phyloP scores from a whole-genome alignment of 2,329 filamentous ascomycete species.

The Phoma sp. region DNA sequence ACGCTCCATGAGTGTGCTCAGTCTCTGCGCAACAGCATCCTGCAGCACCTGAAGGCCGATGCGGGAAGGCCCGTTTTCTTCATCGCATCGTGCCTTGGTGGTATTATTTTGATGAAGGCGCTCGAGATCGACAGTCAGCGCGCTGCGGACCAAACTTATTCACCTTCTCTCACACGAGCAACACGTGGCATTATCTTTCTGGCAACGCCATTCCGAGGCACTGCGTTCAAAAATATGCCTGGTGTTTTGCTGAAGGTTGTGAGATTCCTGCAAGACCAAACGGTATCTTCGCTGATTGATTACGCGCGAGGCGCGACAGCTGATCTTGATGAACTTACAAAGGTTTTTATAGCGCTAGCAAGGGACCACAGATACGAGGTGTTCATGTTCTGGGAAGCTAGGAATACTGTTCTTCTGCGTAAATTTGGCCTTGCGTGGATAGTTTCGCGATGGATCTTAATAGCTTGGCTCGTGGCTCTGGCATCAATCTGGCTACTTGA shows the following conservation, averaged over 20 bases:
- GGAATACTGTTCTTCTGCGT: background rate
- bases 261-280: background rate
- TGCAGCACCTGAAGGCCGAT: background rate
- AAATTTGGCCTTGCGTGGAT: background rate
- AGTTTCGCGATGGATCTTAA: background rate
- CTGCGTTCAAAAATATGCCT: background rate
- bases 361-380: background rate
- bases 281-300: background rate
- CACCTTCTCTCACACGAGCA: background rate
- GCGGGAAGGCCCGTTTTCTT: background rate
- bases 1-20: background rate
- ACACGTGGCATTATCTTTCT: background rate
- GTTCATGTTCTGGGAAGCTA: background rate
- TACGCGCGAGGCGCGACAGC: background rate
- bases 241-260: background rate
- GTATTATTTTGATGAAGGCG: background rate
- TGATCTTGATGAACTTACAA: background rate
- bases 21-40: background rate
- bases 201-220: background rate
- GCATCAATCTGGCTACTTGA: background rate
- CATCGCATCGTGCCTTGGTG: background rate
- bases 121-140: background rate
- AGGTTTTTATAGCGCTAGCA: background rate
- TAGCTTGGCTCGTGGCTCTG: background rate
- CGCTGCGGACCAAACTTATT: background rate